phyloP scores from a whole-genome alignment of 2,329 filamentous ascomycete genomes.

The Phaeosphaeriaceae sp. region DNA sequence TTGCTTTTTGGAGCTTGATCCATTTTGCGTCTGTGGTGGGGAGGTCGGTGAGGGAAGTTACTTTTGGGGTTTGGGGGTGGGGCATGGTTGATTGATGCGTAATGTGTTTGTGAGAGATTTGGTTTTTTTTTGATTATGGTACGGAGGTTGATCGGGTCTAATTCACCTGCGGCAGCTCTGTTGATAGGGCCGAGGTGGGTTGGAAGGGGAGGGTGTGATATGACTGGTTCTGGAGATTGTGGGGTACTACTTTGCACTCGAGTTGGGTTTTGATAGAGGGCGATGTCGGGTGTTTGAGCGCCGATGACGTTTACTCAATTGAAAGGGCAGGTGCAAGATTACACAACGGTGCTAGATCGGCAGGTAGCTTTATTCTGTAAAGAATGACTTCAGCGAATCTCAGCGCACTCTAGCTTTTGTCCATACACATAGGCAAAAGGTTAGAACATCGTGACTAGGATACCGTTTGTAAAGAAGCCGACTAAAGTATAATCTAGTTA shows the following conservation, averaged over 20 bases:
- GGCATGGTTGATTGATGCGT: constrained; percentile 8
- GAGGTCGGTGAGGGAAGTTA: constrained; percentile 30
- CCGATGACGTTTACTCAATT: constrained; percentile 8
- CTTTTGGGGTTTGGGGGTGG: constrained; percentile 17
- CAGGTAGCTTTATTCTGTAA: too few relatives aligned
- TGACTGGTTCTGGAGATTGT: constrained; percentile 1
- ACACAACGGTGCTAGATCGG: not conserved
- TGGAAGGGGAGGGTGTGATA: too few relatives aligned
- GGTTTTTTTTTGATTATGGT: not conserved
- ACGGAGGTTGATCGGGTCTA: not conserved
- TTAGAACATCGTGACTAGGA: too few relatives aligned
- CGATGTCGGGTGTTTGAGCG: not conserved
- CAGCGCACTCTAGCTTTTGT: too few relatives aligned
- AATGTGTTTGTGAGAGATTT: not conserved
- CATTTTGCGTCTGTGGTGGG: constrained; percentile 34
- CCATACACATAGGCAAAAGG: too few relatives aligned
- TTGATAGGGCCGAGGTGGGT: too few relatives aligned
- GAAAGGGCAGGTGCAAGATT: not conserved
- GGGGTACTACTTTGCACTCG: constrained; percentile 6
- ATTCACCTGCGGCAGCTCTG: too few relatives aligned
- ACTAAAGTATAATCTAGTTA: constrained; percentile 1
- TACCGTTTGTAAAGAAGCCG: not conserved
- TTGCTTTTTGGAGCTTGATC: constrained; percentile 45
- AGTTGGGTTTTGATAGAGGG: constrained; percentile 3
- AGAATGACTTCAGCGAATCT: too few relatives aligned